Evolutionary conservation across 305 asterid genomes (phyloP), one percentile per base, ranked within the genome.

Genomic region (Fraxinus latifolia): DNA sequence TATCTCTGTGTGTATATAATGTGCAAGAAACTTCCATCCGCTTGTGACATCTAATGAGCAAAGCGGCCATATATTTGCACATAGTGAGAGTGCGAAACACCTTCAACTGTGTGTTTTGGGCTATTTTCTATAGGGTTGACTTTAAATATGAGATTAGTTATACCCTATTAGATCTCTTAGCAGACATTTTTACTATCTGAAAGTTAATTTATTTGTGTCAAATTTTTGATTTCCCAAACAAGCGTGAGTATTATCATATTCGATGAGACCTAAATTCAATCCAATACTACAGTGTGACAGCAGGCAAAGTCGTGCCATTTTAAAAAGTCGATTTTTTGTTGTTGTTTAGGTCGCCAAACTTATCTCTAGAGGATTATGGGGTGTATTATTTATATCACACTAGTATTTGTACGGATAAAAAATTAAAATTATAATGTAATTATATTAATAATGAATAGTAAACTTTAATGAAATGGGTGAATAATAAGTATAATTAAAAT

Each of bases 1-100:
- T 1, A 19, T 1, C 11, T 4, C 29, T 27, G 1, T 29, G 7
- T 19, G 14, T 23, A 8, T 62, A 19, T 62, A 3, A 62, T 23
- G 73, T 65, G 74, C 74, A 68, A 68, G 6, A 68, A 29, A 68
- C 74, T 68, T 68, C 74, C 74, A 68, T 68, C 74, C 74, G 74
- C 74, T 68, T 68, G 74, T 68, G 74, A 68, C 36, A 29, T 68
- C n/a, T 27, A 68, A 29, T 68, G 74, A 68, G 37, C 74, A 68
- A 68, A 14, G 74, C 74, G 74, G 74, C 74, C 74, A 68, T 68
- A 31, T 0, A 27, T 68, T 68, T 68, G 74, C 74, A 68, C 39
- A 68, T 15, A 68, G 74, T 29, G 21, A 29, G 15, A 68, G 37
- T 29, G 37, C 39, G 14, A 29, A 68, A 29, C 74, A 68, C 74